These are phyloP conservation scores for Zoysia pacifica DNA, from an alignment of 176 grass and related monocot species.

Conservation along the genomic window DNA sequence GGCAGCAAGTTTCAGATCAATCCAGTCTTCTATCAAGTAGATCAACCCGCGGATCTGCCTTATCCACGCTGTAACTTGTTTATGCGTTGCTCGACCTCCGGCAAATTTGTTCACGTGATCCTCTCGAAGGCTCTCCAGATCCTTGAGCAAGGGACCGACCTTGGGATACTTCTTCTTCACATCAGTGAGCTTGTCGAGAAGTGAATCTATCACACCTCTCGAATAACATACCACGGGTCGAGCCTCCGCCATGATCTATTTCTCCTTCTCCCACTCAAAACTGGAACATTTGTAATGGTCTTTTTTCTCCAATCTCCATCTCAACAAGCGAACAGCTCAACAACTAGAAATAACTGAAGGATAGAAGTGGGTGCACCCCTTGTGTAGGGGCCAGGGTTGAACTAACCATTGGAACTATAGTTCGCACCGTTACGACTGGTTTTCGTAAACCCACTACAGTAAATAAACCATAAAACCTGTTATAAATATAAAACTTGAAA, in stretches of 20 bases:
- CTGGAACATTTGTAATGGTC: no score
- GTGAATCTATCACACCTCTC: background rate
- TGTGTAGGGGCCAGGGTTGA: no score
- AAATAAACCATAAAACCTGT: no score
- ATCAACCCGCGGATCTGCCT: background rate
- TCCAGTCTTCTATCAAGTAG: background rate
- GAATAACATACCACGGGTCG: background rate
- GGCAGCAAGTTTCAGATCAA: background rate
- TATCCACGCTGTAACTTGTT: background rate
- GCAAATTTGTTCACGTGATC: background rate
- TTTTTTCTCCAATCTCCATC: no score
- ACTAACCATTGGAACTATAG: no score
- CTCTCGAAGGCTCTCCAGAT: background rate
- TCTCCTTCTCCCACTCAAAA: background rate
- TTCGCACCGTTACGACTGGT: no score
- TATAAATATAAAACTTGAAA: no score
- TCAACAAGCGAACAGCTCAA: no score
- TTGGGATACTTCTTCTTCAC: background rate
- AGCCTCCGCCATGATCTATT: background rate
- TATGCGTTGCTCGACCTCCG: background rate
- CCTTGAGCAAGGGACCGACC: background rate
- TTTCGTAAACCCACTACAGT: no score
- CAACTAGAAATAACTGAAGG: no score
- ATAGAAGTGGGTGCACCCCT: no score
- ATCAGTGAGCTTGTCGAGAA: background rate